A percentile compares a stretch with the other conserved stretches of the same genome.
phyloP scores from a whole-genome alignment of 495 filamentous ascomycete species.

The Mycothermus thermophilus region DNA sequence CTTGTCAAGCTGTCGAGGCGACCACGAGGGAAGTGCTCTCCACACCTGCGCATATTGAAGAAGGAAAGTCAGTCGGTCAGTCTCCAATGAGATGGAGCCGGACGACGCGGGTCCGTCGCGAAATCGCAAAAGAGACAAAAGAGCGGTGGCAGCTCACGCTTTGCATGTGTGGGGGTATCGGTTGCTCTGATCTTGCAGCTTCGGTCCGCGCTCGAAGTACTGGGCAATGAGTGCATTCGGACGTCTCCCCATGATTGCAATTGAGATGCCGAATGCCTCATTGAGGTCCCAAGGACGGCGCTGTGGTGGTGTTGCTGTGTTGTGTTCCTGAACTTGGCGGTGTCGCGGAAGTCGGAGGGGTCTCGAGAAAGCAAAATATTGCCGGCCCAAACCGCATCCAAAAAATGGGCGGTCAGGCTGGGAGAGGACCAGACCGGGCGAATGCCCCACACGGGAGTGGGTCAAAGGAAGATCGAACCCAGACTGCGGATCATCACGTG shows the following conservation, averaged over 20 bases:
- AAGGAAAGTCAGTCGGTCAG: not conserved
- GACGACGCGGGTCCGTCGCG: not conserved
- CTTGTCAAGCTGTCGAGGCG: conserved; percentile 63
- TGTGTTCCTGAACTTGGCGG: conserved; percentile 2
- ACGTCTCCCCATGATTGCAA: conserved; percentile 54
- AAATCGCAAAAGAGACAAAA: conserved; percentile 3
- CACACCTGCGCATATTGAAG: conserved; percentile 39
- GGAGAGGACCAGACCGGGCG: conserved; percentile 1
- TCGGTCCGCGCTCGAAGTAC: conserved; percentile 70
- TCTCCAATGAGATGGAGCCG: conserved; percentile 1
- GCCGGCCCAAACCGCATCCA: conserved; percentile 19
- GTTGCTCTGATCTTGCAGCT: conserved; percentile 73
- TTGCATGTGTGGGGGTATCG: conserved; percentile 81
- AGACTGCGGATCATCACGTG: too few relatives aligned
- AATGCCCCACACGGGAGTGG: not conserved
- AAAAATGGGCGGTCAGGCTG: conserved; percentile 21
- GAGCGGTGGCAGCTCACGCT: conserved; percentile 23
- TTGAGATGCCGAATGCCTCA: conserved; percentile 8
- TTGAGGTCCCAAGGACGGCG: conserved; percentile 8
- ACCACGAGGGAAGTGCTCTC: conserved; percentile 73
- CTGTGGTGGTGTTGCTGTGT: conserved; percentile 3
- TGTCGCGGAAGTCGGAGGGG: conserved; percentile 9
- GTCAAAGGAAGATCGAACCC: not conserved
- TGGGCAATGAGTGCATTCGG: conserved; percentile 70
- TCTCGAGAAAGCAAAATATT: conserved; percentile 17